Evolutionary conservation across 768 basidiomycete genomes (phyloP).

Genomic region (Boletus rufocinnamomeus): DNA sequence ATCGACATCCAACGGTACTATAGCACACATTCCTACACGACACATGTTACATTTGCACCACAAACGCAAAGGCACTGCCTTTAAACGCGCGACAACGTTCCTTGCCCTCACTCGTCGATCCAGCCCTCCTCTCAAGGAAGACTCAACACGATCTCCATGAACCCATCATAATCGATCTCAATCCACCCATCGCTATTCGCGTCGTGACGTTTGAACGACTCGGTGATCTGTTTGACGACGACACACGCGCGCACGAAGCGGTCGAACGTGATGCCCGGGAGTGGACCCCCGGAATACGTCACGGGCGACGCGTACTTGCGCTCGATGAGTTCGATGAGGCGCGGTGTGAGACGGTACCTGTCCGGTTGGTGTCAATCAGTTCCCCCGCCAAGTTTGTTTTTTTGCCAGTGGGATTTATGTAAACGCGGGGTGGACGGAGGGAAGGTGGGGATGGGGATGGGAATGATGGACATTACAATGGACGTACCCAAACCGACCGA

Average conservation of each 20-base stretch:
- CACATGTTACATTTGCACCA: not conserved
- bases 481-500: constrained; percentile 69
- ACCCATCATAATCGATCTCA: constrained; percentile 56
- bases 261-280: constrained; percentile 78
- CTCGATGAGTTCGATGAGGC: constrained; percentile 63
- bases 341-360: constrained; percentile 69
- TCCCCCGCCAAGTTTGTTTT: too few relatives aligned
- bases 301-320: constrained; percentile 68
- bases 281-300: constrained; percentile 34
- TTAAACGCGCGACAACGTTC: not conserved
- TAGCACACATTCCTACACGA: constrained; percentile 17
- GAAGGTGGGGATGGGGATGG: not conserved
- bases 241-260: constrained; percentile 88
- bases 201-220: constrained; percentile 68
- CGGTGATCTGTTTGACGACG: constrained; percentile 74
- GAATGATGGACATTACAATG: not conserved
- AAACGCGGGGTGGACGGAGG: not conserved
- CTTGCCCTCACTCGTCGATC: not conserved
- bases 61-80: not conserved
- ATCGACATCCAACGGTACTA: not conserved
- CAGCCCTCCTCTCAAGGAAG: constrained; percentile 37
- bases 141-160: constrained; percentile 51
- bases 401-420: not conserved
- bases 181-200: constrained; percentile 58
- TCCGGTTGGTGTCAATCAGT: not conserved